These are phyloP conservation scores for Caryopteris hybrid DNA, from an alignment of 305 asterid genomes.

Conservation along the genomic window DNA sequence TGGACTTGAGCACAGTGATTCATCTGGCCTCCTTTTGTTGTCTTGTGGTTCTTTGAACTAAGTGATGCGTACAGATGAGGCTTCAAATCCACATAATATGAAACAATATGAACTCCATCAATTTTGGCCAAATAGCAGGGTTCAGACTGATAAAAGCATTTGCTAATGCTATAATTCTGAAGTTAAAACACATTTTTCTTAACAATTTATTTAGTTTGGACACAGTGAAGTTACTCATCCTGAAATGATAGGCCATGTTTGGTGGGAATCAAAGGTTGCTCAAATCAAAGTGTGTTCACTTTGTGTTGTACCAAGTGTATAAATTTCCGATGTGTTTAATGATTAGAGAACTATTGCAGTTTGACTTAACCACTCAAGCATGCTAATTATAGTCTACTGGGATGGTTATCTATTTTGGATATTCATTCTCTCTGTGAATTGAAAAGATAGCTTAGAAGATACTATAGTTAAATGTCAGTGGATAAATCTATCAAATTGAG, in stretches of 20 bases:
- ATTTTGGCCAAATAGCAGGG: neutral
- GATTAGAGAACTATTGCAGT: neutral
- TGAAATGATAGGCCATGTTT: conserved; percentile 7
- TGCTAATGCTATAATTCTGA: too few relatives aligned
- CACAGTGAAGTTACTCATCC: neutral
- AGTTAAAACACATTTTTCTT: too few relatives aligned
- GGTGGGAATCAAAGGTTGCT: conserved; percentile 3
- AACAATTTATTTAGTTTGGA: conserved; percentile 6
- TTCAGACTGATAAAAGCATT: neutral
- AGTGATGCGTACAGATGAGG: neutral
- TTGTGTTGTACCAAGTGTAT: neutral
- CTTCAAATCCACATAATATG: neutral
- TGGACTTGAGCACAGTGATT: neutral
- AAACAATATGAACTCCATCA: neutral
- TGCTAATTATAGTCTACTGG: neutral
- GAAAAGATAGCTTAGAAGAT: conserved; percentile 2
- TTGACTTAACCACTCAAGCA: neutral
- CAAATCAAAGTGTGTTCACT: neutral
- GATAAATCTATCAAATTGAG: neutral
- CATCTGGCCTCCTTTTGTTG: conserved; percentile 1
- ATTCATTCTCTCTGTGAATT: conserved; percentile 5
- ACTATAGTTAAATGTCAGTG: neutral
- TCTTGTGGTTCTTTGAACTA: conserved; percentile 10
- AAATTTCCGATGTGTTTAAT: neutral
- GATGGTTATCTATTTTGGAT: neutral